Base-by-base conservation (phyloP, 495 filamentous ascomycete genomes). In the Penicillium samsonianum region DNA sequence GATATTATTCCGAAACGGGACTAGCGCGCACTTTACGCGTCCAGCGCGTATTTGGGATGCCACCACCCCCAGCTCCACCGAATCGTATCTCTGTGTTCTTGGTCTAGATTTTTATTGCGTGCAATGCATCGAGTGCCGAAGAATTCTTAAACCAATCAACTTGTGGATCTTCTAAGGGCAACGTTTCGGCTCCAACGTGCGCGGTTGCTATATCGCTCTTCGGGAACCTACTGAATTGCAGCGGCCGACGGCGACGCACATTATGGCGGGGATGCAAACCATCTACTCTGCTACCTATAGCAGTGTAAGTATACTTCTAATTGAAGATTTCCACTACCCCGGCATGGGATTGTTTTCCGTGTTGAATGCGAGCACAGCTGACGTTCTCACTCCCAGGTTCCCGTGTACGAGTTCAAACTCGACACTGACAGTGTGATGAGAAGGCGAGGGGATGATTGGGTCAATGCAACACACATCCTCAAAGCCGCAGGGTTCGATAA, bases 401-500 rank as follows among this genome's bases (percentile, higher is more conserved):
- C 92, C 33, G 92, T 97, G 19, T 96, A 88, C 70, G 92, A 97
- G 67, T 89, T 83, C 74, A 91, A 91, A 69, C 82, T 92, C 61
- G 88, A 83, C 30, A 77, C 78, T 48, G 90, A 92, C 50, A 84
- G 87, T 84, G 89, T 83, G 43, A 98, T 98, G 94, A 89, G 94
- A 65, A 86, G 95, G 25, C 85, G 92, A 45, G 75, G 78, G 19
- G 92, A 97, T 73, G 81, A 91, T 67, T 96, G 90, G 88, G 88
- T 97, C 56, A 97, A 97, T 78, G 92, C 92, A 25, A 97, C 92
- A 41, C 92, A 97, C 70, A 96, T 97, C 51, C 80, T 97, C 30
- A 98, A 98, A 71, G 89, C 88, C 19, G 88, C 88, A 46, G 86
- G 85, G 40, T 88, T 84, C 61, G 88, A 91, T 64, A 98, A 98